Conservation (phyloP, 1,284 basidiomycete species). For the Trametes pubescens region DNA sequence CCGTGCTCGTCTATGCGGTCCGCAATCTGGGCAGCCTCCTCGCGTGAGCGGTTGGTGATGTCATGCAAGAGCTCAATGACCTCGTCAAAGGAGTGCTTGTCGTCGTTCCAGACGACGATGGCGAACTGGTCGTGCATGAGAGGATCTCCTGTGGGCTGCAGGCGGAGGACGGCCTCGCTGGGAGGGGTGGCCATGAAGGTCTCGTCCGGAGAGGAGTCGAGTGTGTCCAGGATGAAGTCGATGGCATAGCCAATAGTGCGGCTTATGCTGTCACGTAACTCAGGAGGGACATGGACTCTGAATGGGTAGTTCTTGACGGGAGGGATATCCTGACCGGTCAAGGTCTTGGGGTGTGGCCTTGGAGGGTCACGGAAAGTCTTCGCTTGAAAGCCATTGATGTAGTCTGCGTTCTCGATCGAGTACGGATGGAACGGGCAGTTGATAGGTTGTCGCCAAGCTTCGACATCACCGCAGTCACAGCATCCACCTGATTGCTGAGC, state of each 20-base stretch:
- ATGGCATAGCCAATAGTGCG: constrained; percentile 80
- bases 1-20: constrained; percentile 85
- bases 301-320: constrained; percentile 66
- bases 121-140: constrained; percentile 82
- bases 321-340: constrained; percentile 58
- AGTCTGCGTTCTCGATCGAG: constrained; percentile 36
- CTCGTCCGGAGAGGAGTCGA: constrained; percentile 88
- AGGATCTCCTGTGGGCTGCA: constrained; percentile 77
- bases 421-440: constrained; percentile 77
- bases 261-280: constrained; percentile 76
- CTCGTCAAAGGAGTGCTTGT: constrained; percentile 95
- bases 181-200: constrained; percentile 62
- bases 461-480: constrained; percentile 92
- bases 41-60: constrained; percentile 64
- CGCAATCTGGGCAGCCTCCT: constrained; percentile 72
- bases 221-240: constrained; percentile 86
- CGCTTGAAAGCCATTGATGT: constrained; percentile 40
- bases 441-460: constrained; percentile 80
- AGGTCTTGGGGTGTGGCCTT: constrained; percentile 44
- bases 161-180: constrained; percentile 73
- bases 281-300: constrained; percentile 63
- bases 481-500: constrained; percentile 91
- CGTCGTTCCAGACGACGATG: constrained; percentile 95
- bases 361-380: constrained; percentile 42
- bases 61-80: constrained; percentile 85